Percentiles rank a stretch among this genome's conserved stretches.
phyloP scores from a whole-genome alignment of 306 rosid species.

The Trifolium fragiferum region DNA sequence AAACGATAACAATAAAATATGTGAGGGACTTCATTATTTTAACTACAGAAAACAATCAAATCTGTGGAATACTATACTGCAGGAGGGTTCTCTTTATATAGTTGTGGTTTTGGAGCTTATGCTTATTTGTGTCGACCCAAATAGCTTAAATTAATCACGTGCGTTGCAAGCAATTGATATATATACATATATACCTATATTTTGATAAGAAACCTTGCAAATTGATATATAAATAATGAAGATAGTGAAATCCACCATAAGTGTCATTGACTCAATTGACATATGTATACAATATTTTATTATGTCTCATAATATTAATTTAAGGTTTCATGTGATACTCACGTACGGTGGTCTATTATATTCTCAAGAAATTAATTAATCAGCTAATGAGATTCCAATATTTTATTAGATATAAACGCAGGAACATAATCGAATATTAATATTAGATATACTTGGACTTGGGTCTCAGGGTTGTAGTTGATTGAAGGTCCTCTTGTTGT shows the following conservation, averaged over 20 bases:
- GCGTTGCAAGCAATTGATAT: not conserved
- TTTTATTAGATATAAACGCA: no score
- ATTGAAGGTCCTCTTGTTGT: no score
- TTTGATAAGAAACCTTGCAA: not conserved
- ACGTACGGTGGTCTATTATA: no score
- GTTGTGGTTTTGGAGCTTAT: not conserved
- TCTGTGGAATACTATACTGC: not conserved
- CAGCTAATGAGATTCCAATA: no score
- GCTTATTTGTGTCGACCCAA: not conserved
- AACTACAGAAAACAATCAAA: not conserved
- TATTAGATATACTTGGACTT: no score
- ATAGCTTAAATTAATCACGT: slow-evolving; percentile 34
- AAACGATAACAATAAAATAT: not conserved
- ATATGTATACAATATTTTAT: not conserved
- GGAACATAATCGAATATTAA: no score
- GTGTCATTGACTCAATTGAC: not conserved
- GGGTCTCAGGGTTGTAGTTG: no score
- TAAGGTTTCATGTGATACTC: not conserved
- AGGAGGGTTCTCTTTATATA: not conserved
- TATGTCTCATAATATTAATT: no score
- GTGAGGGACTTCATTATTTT: slow-evolving; percentile 45
- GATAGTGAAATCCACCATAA: not conserved
- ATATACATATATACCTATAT: not conserved
- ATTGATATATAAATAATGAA: not conserved
- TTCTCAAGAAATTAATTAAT: no score